phyloP scores from a whole-genome alignment of 1,284 basidiomycete species.

The Naganishia sp. region DNA sequence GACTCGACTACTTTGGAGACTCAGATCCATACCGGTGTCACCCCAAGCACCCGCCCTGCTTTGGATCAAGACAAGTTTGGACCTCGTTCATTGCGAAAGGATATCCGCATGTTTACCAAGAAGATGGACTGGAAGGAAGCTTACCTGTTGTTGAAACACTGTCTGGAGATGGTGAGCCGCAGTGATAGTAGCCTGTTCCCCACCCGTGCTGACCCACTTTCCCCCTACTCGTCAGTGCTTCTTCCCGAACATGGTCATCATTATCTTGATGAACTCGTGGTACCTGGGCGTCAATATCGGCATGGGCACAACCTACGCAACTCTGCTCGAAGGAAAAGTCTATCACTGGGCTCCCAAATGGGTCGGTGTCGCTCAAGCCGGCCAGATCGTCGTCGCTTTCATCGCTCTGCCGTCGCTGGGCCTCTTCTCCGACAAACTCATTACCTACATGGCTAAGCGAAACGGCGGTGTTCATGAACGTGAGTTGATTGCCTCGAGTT shows the following conservation, averaged over 20 bases:
- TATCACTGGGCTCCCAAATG: constrained; percentile 21
- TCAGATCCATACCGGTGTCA: constrained; percentile 1
- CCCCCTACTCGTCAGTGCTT: neutral
- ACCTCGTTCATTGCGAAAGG: neutral
- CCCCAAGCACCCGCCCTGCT: constrained; percentile 11
- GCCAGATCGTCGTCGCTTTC: constrained; percentile 13
- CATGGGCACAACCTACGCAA: constrained; percentile 22
- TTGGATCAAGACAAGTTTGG: constrained; percentile 18
- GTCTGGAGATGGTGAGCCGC: constrained; percentile 11
- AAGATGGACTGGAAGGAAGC: constrained; percentile 22
- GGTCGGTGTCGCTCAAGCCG: constrained; percentile 20
- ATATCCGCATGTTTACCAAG: constrained; percentile 6
- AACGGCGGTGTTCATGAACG: constrained; percentile 19
- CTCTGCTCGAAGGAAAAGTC: constrained; percentile 8
- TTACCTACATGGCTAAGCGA: constrained; percentile 16
- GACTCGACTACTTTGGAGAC: constrained; percentile 6
- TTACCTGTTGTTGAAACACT: constrained; percentile 18
- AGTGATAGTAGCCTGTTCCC: no score
- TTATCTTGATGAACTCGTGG: constrained; percentile 22
- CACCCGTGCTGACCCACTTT: neutral
- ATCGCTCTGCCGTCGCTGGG: constrained; percentile 8
- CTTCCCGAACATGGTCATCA: constrained; percentile 20
- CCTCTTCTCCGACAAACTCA: constrained; percentile 19
- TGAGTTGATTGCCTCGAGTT: neutral
- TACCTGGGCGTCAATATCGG: constrained; percentile 17